These are phyloP conservation scores for Solanum peruvianum DNA, from an alignment of 257 asterid species.

Conservation along the genomic window DNA sequence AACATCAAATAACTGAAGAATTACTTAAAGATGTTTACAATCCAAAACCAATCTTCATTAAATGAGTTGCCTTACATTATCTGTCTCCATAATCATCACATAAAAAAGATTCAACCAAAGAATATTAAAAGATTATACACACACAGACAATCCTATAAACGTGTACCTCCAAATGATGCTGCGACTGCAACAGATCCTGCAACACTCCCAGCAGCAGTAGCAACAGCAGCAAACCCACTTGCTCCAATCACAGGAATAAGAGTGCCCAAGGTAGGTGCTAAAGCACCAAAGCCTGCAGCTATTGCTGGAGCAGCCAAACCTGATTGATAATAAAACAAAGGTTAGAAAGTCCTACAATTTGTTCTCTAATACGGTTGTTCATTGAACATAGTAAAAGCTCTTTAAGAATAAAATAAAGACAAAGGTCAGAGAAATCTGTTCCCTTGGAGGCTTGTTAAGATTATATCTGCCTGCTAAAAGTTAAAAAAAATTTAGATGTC, in stretches of 20 bases:
- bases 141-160: neutral
- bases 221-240: conserved; percentile 88
- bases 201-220: conserved; percentile 91
- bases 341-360: neutral
- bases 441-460: neutral
- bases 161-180: conserved; percentile 87
- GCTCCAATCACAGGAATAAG: conserved; percentile 90
- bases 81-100: neutral
- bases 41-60: neutral
- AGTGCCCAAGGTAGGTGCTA: conserved; percentile 90
- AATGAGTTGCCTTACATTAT: neutral
- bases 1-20: neutral
- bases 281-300: conserved; percentile 89
- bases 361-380: neutral
- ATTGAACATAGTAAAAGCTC: neutral
- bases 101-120: neutral
- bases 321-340: neutral
- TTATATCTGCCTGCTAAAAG: neutral
- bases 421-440: neutral
- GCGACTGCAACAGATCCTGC: conserved; percentile 99
- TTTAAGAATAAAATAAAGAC: neutral
- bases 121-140: neutral
- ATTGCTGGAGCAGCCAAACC: conserved; percentile 99
- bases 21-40: neutral
- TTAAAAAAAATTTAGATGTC: neutral